A percentile compares a stretch with the other conserved stretches of the same genome.
Conservation (phyloP, 169 alveolate species). For the Cryptosporidium sp. region DNA sequence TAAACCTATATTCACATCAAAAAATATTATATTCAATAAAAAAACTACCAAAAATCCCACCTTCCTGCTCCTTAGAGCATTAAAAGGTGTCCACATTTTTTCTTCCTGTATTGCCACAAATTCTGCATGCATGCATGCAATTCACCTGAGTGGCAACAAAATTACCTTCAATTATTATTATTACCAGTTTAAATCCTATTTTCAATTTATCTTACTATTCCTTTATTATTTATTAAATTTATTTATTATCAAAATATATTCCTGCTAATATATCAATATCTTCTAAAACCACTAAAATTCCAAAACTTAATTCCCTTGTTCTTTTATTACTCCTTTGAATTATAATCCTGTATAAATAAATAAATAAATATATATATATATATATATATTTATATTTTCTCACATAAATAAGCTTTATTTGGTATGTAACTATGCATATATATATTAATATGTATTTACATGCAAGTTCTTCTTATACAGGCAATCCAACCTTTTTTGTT, state of each 20-base stretch:
- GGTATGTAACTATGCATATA: not conserved
- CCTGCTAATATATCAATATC: not conserved
- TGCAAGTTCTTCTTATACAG: not conserved
- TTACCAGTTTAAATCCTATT: not conserved
- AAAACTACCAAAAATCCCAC: constrained; percentile 16
- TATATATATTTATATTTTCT: too few relatives aligned
- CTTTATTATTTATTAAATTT: not conserved
- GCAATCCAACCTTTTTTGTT: not conserved
- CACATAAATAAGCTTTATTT: not conserved
- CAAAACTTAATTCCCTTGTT: not conserved
- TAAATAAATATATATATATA: too few relatives aligned
- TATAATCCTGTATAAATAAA: not conserved
- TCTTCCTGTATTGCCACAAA: not conserved
- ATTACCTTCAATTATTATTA: not conserved
- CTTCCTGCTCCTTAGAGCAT: constrained; percentile 2
- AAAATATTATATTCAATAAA: not conserved
- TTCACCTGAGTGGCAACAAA: not conserved
- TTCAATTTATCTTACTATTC: not conserved
- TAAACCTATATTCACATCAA: not conserved
- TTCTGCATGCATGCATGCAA: constrained; percentile 15
- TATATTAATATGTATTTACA: too few relatives aligned
- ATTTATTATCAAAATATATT: not conserved
- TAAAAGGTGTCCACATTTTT: constrained; percentile 4
- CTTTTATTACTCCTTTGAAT: not conserved
- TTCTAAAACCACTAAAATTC: not conserved